Evolutionary conservation across 1,139 yeast genomes (phyloP).

Genomic region (Hyphopichia khmerensis): DNA sequence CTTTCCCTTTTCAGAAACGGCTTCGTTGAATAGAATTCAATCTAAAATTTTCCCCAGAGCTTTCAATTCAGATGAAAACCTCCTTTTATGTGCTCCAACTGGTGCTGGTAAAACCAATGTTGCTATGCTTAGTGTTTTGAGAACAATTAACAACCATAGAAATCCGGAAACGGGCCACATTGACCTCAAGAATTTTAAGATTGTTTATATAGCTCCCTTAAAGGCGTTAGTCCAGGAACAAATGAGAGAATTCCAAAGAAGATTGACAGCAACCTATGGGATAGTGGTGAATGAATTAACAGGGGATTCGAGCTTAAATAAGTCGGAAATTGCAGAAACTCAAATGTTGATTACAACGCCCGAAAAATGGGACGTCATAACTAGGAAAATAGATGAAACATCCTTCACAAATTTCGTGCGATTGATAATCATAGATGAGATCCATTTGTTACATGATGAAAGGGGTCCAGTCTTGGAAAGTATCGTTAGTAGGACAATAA

Average conservation of each 20-base stretch:
- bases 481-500: slow-evolving; percentile 72
- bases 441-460: slow-evolving; percentile 88
- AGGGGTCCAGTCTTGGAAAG: slow-evolving; percentile 95
- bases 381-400: slow-evolving; percentile 68
- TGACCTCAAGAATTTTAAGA: slow-evolving; percentile 59
- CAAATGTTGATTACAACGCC: slow-evolving; percentile 92
- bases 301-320: slow-evolving; percentile 83
- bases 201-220: slow-evolving; percentile 90
- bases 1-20: slow-evolving; percentile 68
- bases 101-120: slow-evolving; percentile 99
- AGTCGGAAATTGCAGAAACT: slow-evolving; percentile 72
- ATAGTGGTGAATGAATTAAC: slow-evolving; percentile 82
- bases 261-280: slow-evolving; percentile 62
- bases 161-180: slow-evolving; percentile 47
- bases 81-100: slow-evolving; percentile 93
- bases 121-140: slow-evolving; percentile 76
- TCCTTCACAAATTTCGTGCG: slow-evolving; percentile 64
- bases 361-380: slow-evolving; percentile 95
- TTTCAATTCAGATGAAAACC: slow-evolving; percentile 65
- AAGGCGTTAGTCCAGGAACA: slow-evolving; percentile 96
- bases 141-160: slow-evolving; percentile 58
- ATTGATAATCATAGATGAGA: slow-evolving; percentile 86
- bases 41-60: slow-evolving; percentile 80
- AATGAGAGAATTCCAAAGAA: slow-evolving; percentile 77
- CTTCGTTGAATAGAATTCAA: slow-evolving; percentile 76